Percentiles rank a stretch among this genome's conserved stretches.
Conservation (phyloP, 2,329 filamentous ascomycete species). For the Beauveria scarabaeidicola region DNA sequence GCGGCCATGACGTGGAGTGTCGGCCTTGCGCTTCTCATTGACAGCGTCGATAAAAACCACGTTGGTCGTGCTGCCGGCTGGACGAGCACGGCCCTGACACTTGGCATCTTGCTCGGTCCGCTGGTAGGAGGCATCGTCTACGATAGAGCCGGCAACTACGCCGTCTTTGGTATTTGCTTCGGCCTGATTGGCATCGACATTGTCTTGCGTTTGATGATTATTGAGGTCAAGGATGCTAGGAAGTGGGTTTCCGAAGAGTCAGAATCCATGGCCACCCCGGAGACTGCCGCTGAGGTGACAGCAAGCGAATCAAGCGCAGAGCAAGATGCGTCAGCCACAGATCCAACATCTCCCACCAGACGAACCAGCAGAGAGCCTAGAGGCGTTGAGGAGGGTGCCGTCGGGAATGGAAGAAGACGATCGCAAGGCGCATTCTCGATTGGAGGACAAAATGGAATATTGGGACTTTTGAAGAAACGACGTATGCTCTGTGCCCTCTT, state of each 20-base stretch:
- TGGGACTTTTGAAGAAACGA: constrained; percentile 21
- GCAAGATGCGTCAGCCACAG: neutral
- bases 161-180: constrained; percentile 29
- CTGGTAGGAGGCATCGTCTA: constrained; percentile 27
- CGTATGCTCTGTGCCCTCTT: constrained; percentile 26
- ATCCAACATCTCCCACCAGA: neutral
- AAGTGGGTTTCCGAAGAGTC: constrained; percentile 18
- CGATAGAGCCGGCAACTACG: constrained; percentile 24
- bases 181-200: constrained; percentile 26
- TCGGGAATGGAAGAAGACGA: neutral
- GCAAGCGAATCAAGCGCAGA: neutral
- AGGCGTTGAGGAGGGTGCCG: neutral
- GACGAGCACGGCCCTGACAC: constrained; percentile 25
- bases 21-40: constrained; percentile 27
- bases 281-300: constrained; percentile 1
- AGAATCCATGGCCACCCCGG: neutral
- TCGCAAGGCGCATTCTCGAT: neutral
- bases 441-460: constrained; percentile 9
- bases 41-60: constrained; percentile 23
- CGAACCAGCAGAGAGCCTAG: neutral
- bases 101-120: constrained; percentile 25
- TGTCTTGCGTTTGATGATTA: constrained; percentile 23
- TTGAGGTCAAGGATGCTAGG: constrained; percentile 25
- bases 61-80: constrained; percentile 26
- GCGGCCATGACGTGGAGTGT: constrained; percentile 29